Conservation (phyloP, 1,139 yeast genomes). For the Tardiomyces depauwii region DNA sequence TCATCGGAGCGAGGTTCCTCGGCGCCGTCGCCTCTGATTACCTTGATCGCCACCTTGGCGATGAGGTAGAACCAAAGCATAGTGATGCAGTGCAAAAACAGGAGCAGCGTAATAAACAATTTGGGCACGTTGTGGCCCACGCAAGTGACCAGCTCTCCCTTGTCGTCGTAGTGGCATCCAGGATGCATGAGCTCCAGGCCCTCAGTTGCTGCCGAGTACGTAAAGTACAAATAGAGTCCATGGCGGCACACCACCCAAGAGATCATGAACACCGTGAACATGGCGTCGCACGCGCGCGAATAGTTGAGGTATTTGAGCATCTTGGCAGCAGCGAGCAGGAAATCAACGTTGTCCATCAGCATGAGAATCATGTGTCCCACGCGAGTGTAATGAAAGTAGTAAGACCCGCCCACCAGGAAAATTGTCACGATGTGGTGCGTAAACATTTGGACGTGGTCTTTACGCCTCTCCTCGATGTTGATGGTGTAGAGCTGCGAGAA, state of each 20-base stretch:
- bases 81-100: constrained; percentile 56
- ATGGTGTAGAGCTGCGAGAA: constrained; percentile 68
- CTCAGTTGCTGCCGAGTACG: constrained; percentile 17
- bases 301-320: constrained; percentile 64
- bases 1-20: constrained; percentile 82
- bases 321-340: constrained; percentile 61
- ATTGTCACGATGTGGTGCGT: constrained; percentile 79
- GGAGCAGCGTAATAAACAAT: constrained; percentile 43
- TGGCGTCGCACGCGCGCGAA: constrained; percentile 47
- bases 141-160: constrained; percentile 34
- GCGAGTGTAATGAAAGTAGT: constrained; percentile 58
- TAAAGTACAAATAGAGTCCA: constrained; percentile 55
- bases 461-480: constrained; percentile 66
- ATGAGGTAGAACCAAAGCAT: constrained; percentile 70
- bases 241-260: constrained; percentile 70
- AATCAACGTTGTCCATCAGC: constrained; percentile 78
- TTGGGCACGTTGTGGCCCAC: constrained; percentile 41
- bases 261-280: constrained; percentile 56
- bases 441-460: constrained; percentile 81
- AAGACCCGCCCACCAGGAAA: constrained; percentile 57
- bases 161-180: constrained; percentile 16
- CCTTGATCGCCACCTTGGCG: constrained; percentile 54
- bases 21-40: constrained; percentile 57
- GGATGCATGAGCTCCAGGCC: constrained; percentile 17
- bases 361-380: constrained; percentile 71